phyloP scores from a whole-genome alignment of 2,329 filamentous ascomycete genomes.

The Cytospora schulzeri region DNA sequence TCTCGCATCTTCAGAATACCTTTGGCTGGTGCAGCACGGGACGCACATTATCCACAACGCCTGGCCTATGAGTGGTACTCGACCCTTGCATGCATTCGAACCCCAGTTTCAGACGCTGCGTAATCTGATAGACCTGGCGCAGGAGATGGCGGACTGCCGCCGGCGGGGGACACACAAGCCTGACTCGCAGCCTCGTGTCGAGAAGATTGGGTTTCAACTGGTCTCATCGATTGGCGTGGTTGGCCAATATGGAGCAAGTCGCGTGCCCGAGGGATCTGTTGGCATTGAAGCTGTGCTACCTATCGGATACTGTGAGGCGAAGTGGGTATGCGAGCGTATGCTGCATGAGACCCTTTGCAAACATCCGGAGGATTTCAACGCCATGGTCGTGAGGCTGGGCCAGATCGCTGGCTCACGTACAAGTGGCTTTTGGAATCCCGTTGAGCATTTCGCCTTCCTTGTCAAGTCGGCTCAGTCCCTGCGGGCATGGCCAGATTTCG shows the following conservation, averaged over 20 bases:
- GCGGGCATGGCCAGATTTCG: conserved; percentile 42
- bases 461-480: conserved; percentile 52
- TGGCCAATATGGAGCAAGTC: conserved; percentile 33
- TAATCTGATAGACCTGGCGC: conserved; percentile 49
- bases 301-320: conserved; percentile 54
- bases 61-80: conserved; percentile 50
- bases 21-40: no score
- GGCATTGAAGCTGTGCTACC: conserved; percentile 43
- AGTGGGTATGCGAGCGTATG: conserved; percentile 53
- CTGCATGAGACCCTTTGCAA: conserved; percentile 49
- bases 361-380: conserved; percentile 43
- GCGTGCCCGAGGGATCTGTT: conserved; percentile 47
- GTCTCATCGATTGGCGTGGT: conserved; percentile 46
- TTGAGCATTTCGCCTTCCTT: conserved; percentile 53
- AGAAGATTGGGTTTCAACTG: no score
- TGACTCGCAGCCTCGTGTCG: no score
- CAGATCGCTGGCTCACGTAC: conserved; percentile 54
- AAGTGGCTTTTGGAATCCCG: conserved; percentile 57
- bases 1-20: conserved; percentile 40
- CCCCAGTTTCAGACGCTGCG: conserved; percentile 50
- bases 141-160: conserved; percentile 27
- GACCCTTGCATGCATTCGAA: conserved; percentile 42
- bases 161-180: no score
- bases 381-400: conserved; percentile 48
- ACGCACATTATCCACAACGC: conserved; percentile 57